These are phyloP conservation scores for Lepidopterella palustris DNA, from an alignment of 495 filamentous ascomycete species.

Conservation along the genomic window DNA sequence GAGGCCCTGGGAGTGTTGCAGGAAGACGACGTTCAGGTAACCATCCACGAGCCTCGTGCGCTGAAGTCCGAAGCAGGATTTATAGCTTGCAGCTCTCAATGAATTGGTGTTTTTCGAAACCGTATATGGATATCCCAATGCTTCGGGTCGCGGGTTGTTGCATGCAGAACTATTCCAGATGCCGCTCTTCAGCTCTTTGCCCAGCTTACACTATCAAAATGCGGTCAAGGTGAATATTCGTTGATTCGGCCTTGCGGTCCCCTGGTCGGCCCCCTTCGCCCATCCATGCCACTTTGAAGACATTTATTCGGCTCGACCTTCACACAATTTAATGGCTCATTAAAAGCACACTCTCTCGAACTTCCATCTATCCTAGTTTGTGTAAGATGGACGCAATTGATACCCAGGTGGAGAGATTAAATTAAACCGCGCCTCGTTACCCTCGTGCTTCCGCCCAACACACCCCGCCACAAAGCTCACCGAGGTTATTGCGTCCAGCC, in stretches of 20 bases:
- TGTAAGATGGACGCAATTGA: background rate
- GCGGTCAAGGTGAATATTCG: background rate
- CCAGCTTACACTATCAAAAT: background rate
- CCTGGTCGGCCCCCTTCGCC: too few species aligned
- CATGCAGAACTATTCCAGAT: conserved; percentile 22
- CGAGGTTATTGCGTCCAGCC: too few species aligned
- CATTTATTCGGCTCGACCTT: background rate
- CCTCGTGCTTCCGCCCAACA: background rate
- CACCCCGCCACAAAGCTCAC: background rate
- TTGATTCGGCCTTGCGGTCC: conserved; percentile 3
- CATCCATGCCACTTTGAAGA: background rate
- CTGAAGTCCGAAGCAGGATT: conserved; percentile 14
- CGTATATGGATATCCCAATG: conserved; percentile 20
- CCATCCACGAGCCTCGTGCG: background rate
- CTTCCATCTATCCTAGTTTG: background rate
- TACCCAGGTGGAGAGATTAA: background rate
- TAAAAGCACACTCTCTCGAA: background rate
- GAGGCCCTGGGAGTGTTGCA: background rate
- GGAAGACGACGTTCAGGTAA: background rate
- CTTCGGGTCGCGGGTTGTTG: conserved; percentile 20
- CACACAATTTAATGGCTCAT: background rate
- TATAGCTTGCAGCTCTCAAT: background rate
- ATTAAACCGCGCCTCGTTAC: too few species aligned
- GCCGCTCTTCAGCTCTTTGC: conserved; percentile 8
- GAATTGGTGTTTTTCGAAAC: background rate